Evolutionary conservation across 495 filamentous ascomycete genomes (phyloP).

Genomic region (Aspergillus nanangensis): DNA sequence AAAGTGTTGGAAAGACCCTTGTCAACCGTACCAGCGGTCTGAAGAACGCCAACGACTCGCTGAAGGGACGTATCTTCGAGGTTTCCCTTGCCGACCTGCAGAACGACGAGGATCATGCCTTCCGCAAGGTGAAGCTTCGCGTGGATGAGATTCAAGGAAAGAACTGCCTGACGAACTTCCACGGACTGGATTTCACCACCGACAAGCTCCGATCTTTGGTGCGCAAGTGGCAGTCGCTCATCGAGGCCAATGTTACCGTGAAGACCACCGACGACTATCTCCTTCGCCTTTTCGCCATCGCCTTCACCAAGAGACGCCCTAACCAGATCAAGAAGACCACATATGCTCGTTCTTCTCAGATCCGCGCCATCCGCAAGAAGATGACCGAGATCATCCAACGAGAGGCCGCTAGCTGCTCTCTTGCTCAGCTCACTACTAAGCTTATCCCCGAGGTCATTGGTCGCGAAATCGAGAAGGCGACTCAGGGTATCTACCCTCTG

Average conservation of each 20-base stretch:
- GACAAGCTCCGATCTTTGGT: slow-evolving; percentile 98
- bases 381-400: slow-evolving; percentile 98
- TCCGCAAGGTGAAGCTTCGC: slow-evolving; percentile 98
- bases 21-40: slow-evolving; percentile 99
- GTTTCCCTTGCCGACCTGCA: slow-evolving; percentile 97
- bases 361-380: slow-evolving; percentile 96
- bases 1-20: slow-evolving; percentile 95
- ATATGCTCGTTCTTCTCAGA: slow-evolving; percentile 92
- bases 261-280: slow-evolving; percentile 99
- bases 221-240: slow-evolving; percentile 98
- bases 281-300: slow-evolving; percentile 94
- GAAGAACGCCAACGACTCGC: slow-evolving; percentile 98
- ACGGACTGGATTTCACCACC: slow-evolving; percentile 99
- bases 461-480: slow-evolving; percentile 98
- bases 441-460: slow-evolving; percentile 98
- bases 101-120: slow-evolving; percentile 98
- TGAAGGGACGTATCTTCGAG: slow-evolving; percentile 98
- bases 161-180: slow-evolving; percentile 99
- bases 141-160: slow-evolving; percentile 99
- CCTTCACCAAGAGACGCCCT: slow-evolving; percentile 96
- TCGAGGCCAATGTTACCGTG: slow-evolving; percentile 98
- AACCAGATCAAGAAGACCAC: slow-evolving; percentile 99
- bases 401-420: slow-evolving; percentile 88
- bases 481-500: slow-evolving; percentile 97
- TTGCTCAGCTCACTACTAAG: slow-evolving; percentile 93